Evolutionary conservation across 768 basidiomycete genomes (phyloP).

Genomic region (Dioszegia hungarica): DNA sequence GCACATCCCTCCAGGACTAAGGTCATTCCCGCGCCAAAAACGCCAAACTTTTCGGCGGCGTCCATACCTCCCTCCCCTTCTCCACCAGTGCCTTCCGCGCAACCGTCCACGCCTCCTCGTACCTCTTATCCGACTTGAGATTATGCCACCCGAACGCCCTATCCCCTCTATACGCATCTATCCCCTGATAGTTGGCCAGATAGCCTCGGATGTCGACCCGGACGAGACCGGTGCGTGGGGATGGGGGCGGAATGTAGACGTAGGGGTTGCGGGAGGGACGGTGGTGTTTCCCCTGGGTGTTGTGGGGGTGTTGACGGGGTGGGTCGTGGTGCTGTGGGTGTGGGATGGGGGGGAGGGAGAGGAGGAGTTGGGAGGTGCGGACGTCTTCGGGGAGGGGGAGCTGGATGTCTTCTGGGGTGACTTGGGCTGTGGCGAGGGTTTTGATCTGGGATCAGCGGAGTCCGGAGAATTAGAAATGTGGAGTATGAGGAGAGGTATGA

Average conservation of each 20-base stretch:
- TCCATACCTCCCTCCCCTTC: slow-evolving; percentile 1
- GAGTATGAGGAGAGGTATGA: no score
- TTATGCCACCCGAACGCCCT: slow-evolving; percentile 5
- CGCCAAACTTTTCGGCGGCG: not conserved
- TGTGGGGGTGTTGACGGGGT: not conserved
- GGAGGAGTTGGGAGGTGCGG: slow-evolving; percentile 1
- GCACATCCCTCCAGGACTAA: not conserved
- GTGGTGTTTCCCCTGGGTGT: slow-evolving; percentile 1
- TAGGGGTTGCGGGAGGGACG: not conserved
- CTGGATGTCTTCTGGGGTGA: not conserved
- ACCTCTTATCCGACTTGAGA: slow-evolving; percentile 3
- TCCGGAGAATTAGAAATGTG: no score
- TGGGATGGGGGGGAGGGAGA: slow-evolving; percentile 5
- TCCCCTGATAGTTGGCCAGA: not conserved
- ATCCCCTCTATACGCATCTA: not conserved
- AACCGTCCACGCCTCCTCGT: slow-evolving; percentile 5
- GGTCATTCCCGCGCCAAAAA: not conserved
- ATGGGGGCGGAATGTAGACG: slow-evolving; percentile 5
- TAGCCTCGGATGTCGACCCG: not conserved
- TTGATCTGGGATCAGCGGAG: not conserved
- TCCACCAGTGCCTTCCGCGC: not conserved
- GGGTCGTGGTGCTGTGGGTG: slow-evolving; percentile 1
- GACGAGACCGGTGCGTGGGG: not conserved
- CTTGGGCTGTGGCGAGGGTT: slow-evolving; percentile 3
- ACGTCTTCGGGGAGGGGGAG: slow-evolving; percentile 2